phyloP scores from a whole-genome alignment of 1,284 basidiomycete genomes.

The Fomes fomentarius region DNA sequence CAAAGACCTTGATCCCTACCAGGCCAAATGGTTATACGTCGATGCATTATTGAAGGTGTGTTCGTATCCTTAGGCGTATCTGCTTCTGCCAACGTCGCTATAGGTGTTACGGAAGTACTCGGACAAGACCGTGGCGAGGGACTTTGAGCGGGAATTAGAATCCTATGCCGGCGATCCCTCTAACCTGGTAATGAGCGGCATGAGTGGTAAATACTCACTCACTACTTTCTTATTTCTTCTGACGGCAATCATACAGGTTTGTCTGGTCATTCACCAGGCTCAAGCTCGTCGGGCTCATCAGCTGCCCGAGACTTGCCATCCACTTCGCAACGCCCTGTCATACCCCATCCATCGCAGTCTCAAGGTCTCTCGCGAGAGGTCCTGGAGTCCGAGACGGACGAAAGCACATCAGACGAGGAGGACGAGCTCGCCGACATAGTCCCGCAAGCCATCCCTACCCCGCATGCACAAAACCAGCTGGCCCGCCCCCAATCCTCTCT shows the following conservation, averaged over 20 bases:
- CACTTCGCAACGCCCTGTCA: conserved; percentile 28
- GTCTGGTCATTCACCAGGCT: conserved; percentile 50
- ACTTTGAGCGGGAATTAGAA: conserved; percentile 84
- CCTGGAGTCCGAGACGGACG: conserved; percentile 32
- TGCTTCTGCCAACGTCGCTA: background rate
- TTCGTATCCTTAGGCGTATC: background rate
- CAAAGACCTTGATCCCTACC: conserved; percentile 74
- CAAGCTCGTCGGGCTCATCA: conserved; percentile 65
- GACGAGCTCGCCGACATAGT: conserved; percentile 46
- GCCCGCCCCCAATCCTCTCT: conserved; percentile 71
- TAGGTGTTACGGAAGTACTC: conserved; percentile 85
- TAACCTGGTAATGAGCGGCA: conserved; percentile 69
- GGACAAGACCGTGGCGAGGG: conserved; percentile 77
- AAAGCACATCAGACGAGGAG: conserved; percentile 46
- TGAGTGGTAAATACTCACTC: conserved; percentile 59
- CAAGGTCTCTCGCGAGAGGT: conserved; percentile 9
- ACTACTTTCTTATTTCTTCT: conserved; percentile 9
- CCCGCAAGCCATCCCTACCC: conserved; percentile 35
- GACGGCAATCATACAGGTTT: conserved; percentile 43
- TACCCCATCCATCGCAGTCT: conserved; percentile 23
- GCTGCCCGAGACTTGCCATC: conserved; percentile 46
- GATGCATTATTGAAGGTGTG: conserved; percentile 83
- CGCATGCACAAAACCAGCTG: conserved; percentile 40
- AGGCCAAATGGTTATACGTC: conserved; percentile 91
- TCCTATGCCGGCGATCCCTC: conserved; percentile 74